phyloP scores from a whole-genome alignment of 2,329 filamentous ascomycete species.

The Fusarium sp. region DNA sequence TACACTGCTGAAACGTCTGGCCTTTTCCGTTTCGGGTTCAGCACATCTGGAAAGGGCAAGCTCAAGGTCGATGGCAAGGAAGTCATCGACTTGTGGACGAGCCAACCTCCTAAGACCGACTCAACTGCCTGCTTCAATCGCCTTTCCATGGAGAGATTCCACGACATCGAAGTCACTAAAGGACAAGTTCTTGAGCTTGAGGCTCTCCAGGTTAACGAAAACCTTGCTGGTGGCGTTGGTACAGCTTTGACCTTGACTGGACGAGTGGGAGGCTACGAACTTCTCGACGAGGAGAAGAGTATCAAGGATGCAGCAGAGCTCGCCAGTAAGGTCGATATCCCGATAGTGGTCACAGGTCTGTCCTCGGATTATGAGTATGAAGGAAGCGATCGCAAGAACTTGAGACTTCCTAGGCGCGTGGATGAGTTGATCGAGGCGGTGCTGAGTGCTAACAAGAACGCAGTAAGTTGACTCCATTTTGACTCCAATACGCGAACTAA shows the following conservation, averaged over 20 bases:
- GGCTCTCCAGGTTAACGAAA: constrained; percentile 36
- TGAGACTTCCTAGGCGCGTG: constrained; percentile 71
- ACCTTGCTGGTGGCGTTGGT: constrained; percentile 34
- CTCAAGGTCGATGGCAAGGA: constrained; percentile 49
- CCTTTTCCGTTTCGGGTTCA: constrained; percentile 46
- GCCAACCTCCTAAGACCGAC: constrained; percentile 49
- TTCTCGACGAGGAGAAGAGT: constrained; percentile 44
- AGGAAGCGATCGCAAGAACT: constrained; percentile 76
- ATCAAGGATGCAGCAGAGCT: constrained; percentile 48
- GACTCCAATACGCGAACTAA: not conserved
- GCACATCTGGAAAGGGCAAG: constrained; percentile 50
- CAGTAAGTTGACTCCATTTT: constrained; percentile 58
- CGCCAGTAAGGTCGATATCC: constrained; percentile 61
- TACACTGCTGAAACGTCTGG: constrained; percentile 16
- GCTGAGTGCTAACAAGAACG: constrained; percentile 66
- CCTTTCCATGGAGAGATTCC: constrained; percentile 32
- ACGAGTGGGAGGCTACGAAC: constrained; percentile 33
- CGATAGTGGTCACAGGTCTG: constrained; percentile 66
- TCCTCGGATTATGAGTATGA: constrained; percentile 60
- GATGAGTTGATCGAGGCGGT: constrained; percentile 69
- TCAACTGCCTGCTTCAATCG: constrained; percentile 50
- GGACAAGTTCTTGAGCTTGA: constrained; percentile 27
- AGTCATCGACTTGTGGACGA: constrained; percentile 48
- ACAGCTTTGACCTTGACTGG: constrained; percentile 36
- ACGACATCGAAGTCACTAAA: constrained; percentile 13